Conservation (phyloP, 768 basidiomycete species). For the Tulasnella sp. region DNA sequence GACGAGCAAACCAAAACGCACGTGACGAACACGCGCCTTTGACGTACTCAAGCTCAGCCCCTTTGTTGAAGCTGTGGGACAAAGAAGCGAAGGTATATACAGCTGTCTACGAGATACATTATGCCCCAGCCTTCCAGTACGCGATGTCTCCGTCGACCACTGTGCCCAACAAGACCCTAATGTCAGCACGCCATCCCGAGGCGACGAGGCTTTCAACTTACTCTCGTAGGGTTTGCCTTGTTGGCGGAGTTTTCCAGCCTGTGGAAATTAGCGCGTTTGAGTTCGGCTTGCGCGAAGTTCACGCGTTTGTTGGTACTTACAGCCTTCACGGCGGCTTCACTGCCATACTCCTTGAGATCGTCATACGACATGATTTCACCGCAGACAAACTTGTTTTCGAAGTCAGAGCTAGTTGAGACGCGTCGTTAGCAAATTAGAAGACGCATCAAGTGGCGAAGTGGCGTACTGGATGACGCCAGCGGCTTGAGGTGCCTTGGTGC, state of each 20-base stretch:
- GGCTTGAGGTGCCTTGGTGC: conserved; percentile 91
- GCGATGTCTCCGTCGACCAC: conserved; percentile 87
- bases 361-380: conserved; percentile 93
- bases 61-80: not conserved
- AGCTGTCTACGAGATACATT: not conserved
- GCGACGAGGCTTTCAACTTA: conserved; percentile 29
- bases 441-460: not conserved
- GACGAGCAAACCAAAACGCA: not conserved
- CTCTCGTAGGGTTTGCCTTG: conserved; percentile 97
- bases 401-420: conserved; percentile 56
- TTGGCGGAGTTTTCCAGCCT: conserved; percentile 79
- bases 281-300: not conserved
- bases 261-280: conserved; percentile 5
- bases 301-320: conserved; percentile 23
- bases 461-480: conserved; percentile 95
- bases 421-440: not conserved
- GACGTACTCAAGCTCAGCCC: conserved; percentile 2
- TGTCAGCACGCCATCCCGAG: not conserved
- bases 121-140: conserved; percentile 77
- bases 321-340: conserved; percentile 85
- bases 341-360: conserved; percentile 84
- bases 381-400: conserved; percentile 96
- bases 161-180: conserved; percentile 20
- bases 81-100: not conserved
- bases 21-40: not conserved